phyloP scores from a whole-genome alignment of 179 eudicot genomes.

The Sideroxylon spinosum region DNA sequence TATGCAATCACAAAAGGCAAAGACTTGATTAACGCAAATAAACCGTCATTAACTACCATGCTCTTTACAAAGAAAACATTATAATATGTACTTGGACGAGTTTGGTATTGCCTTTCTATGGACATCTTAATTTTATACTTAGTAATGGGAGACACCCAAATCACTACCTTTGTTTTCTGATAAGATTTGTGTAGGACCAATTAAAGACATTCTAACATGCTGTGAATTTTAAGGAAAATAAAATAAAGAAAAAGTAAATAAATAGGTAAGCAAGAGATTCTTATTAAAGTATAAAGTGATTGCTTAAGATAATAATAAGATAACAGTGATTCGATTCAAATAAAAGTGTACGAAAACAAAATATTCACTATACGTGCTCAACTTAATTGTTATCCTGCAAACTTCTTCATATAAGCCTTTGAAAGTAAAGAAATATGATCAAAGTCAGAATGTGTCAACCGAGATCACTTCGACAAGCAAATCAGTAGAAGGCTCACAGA shows the following conservation, averaged over 20 bases:
- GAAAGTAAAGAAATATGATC: no score
- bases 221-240: neutral
- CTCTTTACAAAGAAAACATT: neutral
- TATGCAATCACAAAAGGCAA: neutral
- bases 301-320: no score
- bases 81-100: neutral
- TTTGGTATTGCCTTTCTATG: neutral
- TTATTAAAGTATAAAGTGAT: neutral
- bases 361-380: no score
- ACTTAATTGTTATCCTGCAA: neutral
- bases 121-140: constrained; percentile 3
- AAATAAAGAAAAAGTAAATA: neutral
- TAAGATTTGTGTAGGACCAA: constrained; percentile 3
- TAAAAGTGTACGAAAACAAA: no score
- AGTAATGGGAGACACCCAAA: constrained; percentile 4
- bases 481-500: no score
- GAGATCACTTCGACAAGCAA: no score
- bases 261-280: neutral
- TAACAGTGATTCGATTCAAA: no score
- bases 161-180: neutral
- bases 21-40: neutral
- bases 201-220: neutral
- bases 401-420: no score
- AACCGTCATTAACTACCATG: constrained; percentile 14
- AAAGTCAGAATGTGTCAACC: no score